phyloP scores from a whole-genome alignment of 331 rosid genomes.

The Malus hybrid region DNA sequence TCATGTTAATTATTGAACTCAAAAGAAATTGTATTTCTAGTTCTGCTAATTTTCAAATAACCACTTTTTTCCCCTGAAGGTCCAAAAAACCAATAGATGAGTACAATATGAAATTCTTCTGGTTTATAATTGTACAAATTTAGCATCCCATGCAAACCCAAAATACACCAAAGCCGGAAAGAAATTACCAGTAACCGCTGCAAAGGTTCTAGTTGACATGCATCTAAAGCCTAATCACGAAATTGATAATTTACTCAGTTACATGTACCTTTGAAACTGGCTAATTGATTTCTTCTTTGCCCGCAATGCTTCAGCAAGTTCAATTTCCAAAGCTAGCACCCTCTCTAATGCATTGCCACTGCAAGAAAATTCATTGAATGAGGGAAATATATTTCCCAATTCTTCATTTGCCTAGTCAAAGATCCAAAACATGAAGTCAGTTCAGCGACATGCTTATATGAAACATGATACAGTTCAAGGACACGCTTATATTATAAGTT shows the following conservation, averaged over 20 bases:
- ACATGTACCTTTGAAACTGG: slow-evolving; percentile 83
- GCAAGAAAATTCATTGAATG: slow-evolving; percentile 47
- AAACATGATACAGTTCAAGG: neutral
- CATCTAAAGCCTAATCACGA: neutral
- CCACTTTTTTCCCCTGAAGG: neutral
- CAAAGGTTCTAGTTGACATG: neutral
- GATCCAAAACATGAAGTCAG: slow-evolving; percentile 9
- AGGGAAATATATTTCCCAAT: slow-evolving; percentile 66
- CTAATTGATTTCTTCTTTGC: slow-evolving; percentile 62
- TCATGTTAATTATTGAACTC: slow-evolving; percentile 5
- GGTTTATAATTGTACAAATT: neutral
- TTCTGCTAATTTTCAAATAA: neutral
- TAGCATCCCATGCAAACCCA: neutral
- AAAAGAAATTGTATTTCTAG: neutral
- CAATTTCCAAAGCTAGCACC: slow-evolving; percentile 92
- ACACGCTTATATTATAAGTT: neutral
- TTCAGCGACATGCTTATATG: neutral
- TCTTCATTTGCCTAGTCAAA: slow-evolving; percentile 75
- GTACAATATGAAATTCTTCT: neutral
- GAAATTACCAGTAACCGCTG: neutral
- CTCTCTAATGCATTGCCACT: slow-evolving; percentile 89
- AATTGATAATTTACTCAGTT: neutral
- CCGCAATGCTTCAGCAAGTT: slow-evolving; percentile 88
- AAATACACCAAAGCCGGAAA: neutral
- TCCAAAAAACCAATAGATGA: neutral